A percentile compares a stretch with the other conserved stretches of the same genome.
Evolutionary conservation across 1,284 basidiomycete genomes (phyloP).

Genomic region (Hemileccinum hortonii): DNA sequence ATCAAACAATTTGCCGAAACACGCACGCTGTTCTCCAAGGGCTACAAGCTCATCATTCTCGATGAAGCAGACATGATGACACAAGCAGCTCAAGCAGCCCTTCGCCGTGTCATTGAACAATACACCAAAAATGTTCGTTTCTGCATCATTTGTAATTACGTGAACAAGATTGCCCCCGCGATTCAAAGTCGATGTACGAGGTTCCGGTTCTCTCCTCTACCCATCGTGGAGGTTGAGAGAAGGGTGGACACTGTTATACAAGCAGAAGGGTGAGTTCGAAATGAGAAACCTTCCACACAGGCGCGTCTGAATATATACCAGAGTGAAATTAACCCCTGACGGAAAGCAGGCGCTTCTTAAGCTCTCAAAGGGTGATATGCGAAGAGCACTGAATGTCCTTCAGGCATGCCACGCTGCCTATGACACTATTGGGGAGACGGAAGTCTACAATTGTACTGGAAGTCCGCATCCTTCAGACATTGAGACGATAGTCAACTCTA

Average conservation of each 20-base stretch:
- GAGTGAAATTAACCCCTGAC: slow-evolving; percentile 84
- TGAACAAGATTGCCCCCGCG: slow-evolving; percentile 98
- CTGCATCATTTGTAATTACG: slow-evolving; percentile 99
- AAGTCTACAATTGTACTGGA: slow-evolving; percentile 96
- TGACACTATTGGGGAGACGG: slow-evolving; percentile 82
- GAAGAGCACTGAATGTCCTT: slow-evolving; percentile 91
- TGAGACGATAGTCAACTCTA: slow-evolving; percentile 88
- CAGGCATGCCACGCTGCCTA: slow-evolving; percentile 99
- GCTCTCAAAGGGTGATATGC: slow-evolving; percentile 96
- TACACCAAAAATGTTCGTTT: slow-evolving; percentile 99
- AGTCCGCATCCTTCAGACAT: slow-evolving; percentile 95
- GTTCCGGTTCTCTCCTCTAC: slow-evolving; percentile 96
- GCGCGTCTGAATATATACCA: slow-evolving; percentile 33
- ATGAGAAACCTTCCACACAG: neutral
- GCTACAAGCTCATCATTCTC: slow-evolving; percentile 96
- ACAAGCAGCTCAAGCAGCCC: slow-evolving; percentile 92
- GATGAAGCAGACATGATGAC: slow-evolving; percentile 99
- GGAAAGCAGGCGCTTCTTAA: slow-evolving; percentile 90
- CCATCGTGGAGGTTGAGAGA: slow-evolving; percentile 83
- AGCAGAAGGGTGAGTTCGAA: slow-evolving; percentile 70
- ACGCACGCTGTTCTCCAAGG: slow-evolving; percentile 85
- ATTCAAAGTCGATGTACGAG: slow-evolving; percentile 98
- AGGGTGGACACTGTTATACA: slow-evolving; percentile 80
- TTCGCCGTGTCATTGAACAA: slow-evolving; percentile 96
- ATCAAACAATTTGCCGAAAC: slow-evolving; percentile 99